Percentiles rank a stretch among this genome's conserved stretches.
Conservation (phyloP, 108 stramenopile species). For the Nitzschia sp. region DNA sequence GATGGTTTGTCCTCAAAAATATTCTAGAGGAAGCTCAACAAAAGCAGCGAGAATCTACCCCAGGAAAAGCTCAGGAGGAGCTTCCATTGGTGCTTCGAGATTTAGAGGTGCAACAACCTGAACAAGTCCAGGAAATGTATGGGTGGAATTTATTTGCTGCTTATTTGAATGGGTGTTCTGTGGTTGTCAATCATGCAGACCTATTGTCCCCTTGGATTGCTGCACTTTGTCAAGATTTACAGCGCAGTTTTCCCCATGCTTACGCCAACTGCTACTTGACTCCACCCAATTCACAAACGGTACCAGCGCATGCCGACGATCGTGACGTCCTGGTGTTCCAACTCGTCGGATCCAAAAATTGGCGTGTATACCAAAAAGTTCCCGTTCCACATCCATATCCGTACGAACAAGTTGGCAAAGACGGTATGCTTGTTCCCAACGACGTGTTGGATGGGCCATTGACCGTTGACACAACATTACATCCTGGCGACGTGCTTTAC, state of each 20-base stretch:
- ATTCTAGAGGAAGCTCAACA: slow-evolving; percentile 39
- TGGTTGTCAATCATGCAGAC: slow-evolving; percentile 83
- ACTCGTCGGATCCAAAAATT: slow-evolving; percentile 65
- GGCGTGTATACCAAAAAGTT: slow-evolving; percentile 70
- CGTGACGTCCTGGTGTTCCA: slow-evolving; percentile 87
- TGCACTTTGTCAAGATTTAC: slow-evolving; percentile 67
- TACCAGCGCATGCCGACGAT: slow-evolving; percentile 85
- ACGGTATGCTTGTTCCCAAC: slow-evolving; percentile 51
- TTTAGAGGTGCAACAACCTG: slow-evolving; percentile 34
- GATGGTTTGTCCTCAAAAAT: slow-evolving; percentile 47
- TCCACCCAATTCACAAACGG: slow-evolving; percentile 71
- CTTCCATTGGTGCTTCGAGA: slow-evolving; percentile 53
- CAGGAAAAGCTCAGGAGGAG: neutral
- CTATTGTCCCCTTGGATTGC: slow-evolving; percentile 46
- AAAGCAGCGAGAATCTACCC: neutral
- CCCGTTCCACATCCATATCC: slow-evolving; percentile 74
- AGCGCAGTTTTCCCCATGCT: slow-evolving; percentile 62
- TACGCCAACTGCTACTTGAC: slow-evolving; percentile 84
- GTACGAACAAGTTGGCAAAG: slow-evolving; percentile 86
- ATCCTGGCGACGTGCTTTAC: slow-evolving; percentile 81
- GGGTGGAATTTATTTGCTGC: slow-evolving; percentile 56
- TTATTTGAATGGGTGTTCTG: slow-evolving; percentile 73
- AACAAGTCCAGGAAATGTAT: slow-evolving; percentile 40
- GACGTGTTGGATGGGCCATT: slow-evolving; percentile 47
- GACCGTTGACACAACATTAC: slow-evolving; percentile 42